Evolutionary conservation across 2,329 filamentous ascomycete genomes (phyloP).

Genomic region (Diaporthe citriasiana): DNA sequence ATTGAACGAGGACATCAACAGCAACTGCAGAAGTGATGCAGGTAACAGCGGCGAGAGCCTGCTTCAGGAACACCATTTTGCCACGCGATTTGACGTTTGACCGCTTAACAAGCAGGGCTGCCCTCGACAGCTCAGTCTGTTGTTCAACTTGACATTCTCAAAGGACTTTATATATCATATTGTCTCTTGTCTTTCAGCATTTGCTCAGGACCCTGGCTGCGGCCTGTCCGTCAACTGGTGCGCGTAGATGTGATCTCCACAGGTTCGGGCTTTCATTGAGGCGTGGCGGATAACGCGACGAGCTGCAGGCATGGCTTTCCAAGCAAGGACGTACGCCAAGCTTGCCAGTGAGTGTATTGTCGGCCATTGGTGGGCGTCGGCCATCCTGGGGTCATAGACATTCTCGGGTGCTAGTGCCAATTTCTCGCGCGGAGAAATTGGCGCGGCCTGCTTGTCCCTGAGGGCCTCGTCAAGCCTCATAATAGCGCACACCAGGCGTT

Average conservation of each 20-base stretch:
- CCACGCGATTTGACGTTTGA: not conserved
- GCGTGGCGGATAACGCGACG: slow-evolving; percentile 27
- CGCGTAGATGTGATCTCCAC: slow-evolving; percentile 31
- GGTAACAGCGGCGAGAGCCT: slow-evolving; percentile 18
- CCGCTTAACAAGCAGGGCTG: slow-evolving; percentile 19
- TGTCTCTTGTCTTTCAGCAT: not conserved
- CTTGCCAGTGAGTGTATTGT: not conserved
- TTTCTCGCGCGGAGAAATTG: slow-evolving; percentile 24
- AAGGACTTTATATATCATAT: slow-evolving; percentile 22
- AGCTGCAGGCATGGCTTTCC: slow-evolving; percentile 24
- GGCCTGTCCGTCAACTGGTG: slow-evolving; percentile 30
- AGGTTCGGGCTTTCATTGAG: slow-evolving; percentile 31
- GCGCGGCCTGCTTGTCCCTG: not conserved
- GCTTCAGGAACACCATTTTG: slow-evolving; percentile 29
- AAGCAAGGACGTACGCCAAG: slow-evolving; percentile 27
- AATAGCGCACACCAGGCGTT: not conserved
- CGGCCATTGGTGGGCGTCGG: slow-evolving; percentile 14
- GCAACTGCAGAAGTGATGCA: slow-evolving; percentile 22
- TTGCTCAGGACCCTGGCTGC: slow-evolving; percentile 24
- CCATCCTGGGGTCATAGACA: slow-evolving; percentile 21
- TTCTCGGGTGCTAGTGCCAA: slow-evolving; percentile 19
- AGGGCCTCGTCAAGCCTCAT: slow-evolving; percentile 5
- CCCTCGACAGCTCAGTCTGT: not conserved
- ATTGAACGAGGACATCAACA: slow-evolving; percentile 39
- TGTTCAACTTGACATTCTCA: not conserved